A percentile compares a stretch with the other conserved stretches of the same genome.
Conservation (phyloP, 129 eudicot species). For the Flaveria bidentis region DNA sequence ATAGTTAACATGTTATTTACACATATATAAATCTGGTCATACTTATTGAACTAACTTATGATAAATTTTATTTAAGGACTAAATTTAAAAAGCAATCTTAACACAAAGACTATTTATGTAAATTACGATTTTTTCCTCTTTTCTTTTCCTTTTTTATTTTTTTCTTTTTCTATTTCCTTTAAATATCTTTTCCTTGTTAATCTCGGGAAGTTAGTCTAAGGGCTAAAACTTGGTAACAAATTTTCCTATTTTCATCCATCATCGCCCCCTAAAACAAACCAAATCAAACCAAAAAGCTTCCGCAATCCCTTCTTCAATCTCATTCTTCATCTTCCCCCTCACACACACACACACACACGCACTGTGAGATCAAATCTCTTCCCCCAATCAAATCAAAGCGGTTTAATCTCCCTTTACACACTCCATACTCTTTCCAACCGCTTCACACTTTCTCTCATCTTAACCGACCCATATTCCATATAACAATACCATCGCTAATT, state of each 20-base stretch:
- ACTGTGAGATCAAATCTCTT: slow-evolving; percentile 15
- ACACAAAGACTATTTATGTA: no score
- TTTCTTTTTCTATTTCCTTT: no score
- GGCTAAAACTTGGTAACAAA: background rate
- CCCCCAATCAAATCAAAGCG: slow-evolving; percentile 12
- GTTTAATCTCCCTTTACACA: background rate
- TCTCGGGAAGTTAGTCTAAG: no score
- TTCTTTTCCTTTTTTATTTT: no score
- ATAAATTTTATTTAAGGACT: no score
- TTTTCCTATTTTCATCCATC: background rate
- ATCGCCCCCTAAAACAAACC: background rate
- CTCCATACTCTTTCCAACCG: slow-evolving; percentile 11
- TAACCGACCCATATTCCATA: background rate
- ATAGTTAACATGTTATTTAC: no score
- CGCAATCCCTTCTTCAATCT: slow-evolving; percentile 19
- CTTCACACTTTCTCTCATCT: background rate
- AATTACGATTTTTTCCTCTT: no score
- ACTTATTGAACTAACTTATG: no score
- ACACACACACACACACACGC: background rate
- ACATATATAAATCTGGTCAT: no score
- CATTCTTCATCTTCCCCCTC: background rate
- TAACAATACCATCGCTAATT: background rate
- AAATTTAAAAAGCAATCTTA: no score
- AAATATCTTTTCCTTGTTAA: no score
- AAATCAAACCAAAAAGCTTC: slow-evolving; percentile 21